phyloP scores from a whole-genome alignment of 192 early-diverging fungal genomes.

The Coemansia pectinata region DNA sequence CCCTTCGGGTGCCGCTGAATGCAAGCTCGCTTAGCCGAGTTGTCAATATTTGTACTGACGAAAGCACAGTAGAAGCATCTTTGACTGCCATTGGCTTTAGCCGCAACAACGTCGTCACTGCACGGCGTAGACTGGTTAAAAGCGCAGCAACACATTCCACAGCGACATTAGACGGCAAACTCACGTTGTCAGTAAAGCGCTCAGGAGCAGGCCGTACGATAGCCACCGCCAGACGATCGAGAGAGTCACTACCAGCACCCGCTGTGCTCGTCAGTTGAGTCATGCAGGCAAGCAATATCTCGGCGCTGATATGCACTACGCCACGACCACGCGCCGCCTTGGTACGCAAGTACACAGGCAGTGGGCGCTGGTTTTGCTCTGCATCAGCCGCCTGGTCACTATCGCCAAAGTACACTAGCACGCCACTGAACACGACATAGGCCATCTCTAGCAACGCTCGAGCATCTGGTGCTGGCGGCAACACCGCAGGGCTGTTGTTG shows the following conservation, averaged over 20 bases:
- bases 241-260: background rate
- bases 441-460: constrained; percentile 14
- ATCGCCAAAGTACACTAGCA: constrained; percentile 2
- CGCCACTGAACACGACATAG: constrained; percentile 32
- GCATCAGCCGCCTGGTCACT: background rate
- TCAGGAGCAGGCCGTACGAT: constrained; percentile 9
- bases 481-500: background rate
- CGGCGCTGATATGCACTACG: constrained; percentile 17
- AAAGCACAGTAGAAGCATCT: constrained; percentile 16
- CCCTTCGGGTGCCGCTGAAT: background rate
- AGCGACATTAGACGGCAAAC: background rate
- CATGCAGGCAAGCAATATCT: constrained; percentile 28
- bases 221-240: constrained; percentile 12
- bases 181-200: background rate
- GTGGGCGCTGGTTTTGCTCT: background rate
- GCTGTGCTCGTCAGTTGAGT: background rate
- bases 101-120: constrained; percentile 13
- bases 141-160: constrained; percentile 3
- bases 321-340: constrained; percentile 22
- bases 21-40: constrained; percentile 5
- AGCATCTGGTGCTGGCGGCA: background rate
- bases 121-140: constrained; percentile 10
- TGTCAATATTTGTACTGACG: constrained; percentile 4
- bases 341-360: constrained; percentile 14
- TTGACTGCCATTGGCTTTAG: constrained; percentile 14